Base-by-base conservation (phyloP, 768 basidiomycete species). In the Xanthoconium purpureum region DNA sequence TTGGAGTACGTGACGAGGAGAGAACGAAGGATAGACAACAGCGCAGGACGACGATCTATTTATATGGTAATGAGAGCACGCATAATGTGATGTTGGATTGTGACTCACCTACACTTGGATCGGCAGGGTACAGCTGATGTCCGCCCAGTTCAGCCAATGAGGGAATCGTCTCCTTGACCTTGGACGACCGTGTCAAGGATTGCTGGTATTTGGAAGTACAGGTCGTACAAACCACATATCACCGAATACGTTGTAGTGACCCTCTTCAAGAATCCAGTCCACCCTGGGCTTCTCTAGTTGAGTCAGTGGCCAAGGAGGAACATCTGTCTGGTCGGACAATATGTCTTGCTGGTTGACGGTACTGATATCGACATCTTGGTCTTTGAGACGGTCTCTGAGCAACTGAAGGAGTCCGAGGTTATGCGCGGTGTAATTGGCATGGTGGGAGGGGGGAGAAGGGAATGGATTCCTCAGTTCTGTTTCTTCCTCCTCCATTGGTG, bases 231-330 rank as follows among this genome's bases (percentile, higher is more conserved):
- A 88, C 89, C 91, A 96, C 64, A 80, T 80, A 69, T 94, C 90
- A n/a, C 91, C 92, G 72, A 88, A 96, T 15, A 87, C 87, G 50
- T 82, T 81, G 69, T 92, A 96, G 58, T 83, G 77, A 1, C 88
- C 87, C 58, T 91, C 91, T 62, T 94, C 89, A 2, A 91, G 77
- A 50, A 96, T 89, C 92, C 93, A 94, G 65, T 94, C 93, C 14
- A 89, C 85, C 44, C 91, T 81, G 37, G 94, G 94, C 71, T 88
- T 92, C 67, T 94, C 89, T 11, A 96, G 79, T 60, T 86, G 84
- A 3, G 71, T 71, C 40, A 94, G 74, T 18, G 87, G 80, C 89
- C 89, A 92, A 18, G 89, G 82, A 8, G 91, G 91, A 12, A 92
- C 74, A 52, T 91, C 85, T 3, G 73, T 63, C 65, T 92, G 86